Evolutionary conservation across 2,329 filamentous ascomycete genomes (phyloP).

Genomic region (Grosmannia serpens): DNA sequence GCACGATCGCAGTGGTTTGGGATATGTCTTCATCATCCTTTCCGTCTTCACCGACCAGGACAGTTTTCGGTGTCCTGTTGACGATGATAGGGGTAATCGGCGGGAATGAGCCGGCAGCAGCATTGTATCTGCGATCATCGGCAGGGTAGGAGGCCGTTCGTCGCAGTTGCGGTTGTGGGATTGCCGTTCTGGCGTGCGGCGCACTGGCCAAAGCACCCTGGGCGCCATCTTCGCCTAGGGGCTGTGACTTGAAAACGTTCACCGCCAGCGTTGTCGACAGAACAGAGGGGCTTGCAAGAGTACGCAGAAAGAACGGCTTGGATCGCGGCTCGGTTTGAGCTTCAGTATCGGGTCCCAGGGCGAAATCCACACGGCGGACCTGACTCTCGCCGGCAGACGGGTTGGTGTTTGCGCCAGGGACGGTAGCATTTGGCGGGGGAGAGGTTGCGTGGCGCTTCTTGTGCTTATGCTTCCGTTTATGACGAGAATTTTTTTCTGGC

Average conservation of each 20-base stretch:
- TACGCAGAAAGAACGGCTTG: slow-evolving; percentile 26
- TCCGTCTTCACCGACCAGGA: slow-evolving; percentile 13
- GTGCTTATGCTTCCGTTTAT: slow-evolving; percentile 25
- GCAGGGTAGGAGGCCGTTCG: slow-evolving; percentile 44
- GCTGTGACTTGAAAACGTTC: slow-evolving; percentile 37
- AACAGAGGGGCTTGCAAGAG: slow-evolving; percentile 29
- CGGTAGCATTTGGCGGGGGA: not conserved
- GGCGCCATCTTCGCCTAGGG: slow-evolving; percentile 4
- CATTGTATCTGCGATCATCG: slow-evolving; percentile 12
- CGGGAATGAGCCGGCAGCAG: slow-evolving; percentile 15
- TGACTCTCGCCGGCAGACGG: slow-evolving; percentile 5
- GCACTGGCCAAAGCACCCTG: not conserved
- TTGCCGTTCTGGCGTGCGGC: not conserved
- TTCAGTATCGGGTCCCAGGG: slow-evolving; percentile 21
- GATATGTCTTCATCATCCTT: slow-evolving; percentile 25
- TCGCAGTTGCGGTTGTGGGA: slow-evolving; percentile 19
- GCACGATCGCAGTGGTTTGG: slow-evolving; percentile 31
- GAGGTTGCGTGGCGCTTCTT: slow-evolving; percentile 10
- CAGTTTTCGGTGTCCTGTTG: slow-evolving; percentile 13
- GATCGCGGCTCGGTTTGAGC: slow-evolving; percentile 21
- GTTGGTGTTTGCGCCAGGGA: not conserved
- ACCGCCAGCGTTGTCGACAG: slow-evolving; percentile 45
- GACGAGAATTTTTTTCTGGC: slow-evolving; percentile 5
- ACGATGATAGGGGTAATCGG: slow-evolving; percentile 21
- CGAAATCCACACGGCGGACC: slow-evolving; percentile 32